Conservation (phyloP, 2,329 filamentous ascomycete species). For the Laburnicola sp. region DNA sequence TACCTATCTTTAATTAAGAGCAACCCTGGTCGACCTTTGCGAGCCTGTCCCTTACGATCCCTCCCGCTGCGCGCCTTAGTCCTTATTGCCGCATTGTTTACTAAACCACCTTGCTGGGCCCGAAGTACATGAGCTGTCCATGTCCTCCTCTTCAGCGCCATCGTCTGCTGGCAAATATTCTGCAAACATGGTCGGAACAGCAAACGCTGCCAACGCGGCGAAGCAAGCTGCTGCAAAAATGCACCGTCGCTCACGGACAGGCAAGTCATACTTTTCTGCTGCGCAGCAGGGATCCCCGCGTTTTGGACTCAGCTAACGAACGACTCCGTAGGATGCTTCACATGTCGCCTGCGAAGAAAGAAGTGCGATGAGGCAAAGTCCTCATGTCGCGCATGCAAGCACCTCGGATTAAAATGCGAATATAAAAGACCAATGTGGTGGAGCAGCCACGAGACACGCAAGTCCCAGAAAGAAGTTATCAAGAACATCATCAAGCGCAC, state of each 20-base stretch:
- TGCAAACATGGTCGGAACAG: conserved; percentile 56
- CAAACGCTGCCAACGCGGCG: conserved; percentile 54
- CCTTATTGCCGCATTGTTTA: conserved; percentile 48
- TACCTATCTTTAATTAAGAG: conserved; percentile 52
- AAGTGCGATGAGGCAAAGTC: conserved; percentile 71
- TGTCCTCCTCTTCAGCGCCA: conserved; percentile 53
- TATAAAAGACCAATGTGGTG: conserved; percentile 98
- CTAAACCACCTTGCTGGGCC: conserved; percentile 48
- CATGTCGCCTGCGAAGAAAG: conserved; percentile 68
- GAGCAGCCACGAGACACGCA: conserved; percentile 86
- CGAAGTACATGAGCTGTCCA: conserved; percentile 49
- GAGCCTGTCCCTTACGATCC: conserved; percentile 49
- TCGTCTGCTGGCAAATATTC: conserved; percentile 47
- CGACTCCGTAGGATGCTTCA: conserved; percentile 62
- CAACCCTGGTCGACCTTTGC: conserved; percentile 46
- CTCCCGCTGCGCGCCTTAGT: conserved; percentile 47
- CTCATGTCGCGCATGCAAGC: conserved; percentile 65
- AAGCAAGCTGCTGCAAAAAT: conserved; percentile 73
- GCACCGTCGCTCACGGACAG: conserved; percentile 92
- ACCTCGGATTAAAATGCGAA: conserved; percentile 84
- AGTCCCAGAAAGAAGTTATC: conserved; percentile 88
- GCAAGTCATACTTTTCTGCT: conserved; percentile 59
- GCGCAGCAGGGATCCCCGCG: conserved; percentile 43
- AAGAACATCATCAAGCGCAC: conserved; percentile 98
- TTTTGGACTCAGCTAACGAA: conserved; percentile 42